A percentile compares a stretch with the other conserved stretches of the same genome.
phyloP scores from a whole-genome alignment of 768 basidiomycete genomes.

The Hydnomerulius pinastri region DNA sequence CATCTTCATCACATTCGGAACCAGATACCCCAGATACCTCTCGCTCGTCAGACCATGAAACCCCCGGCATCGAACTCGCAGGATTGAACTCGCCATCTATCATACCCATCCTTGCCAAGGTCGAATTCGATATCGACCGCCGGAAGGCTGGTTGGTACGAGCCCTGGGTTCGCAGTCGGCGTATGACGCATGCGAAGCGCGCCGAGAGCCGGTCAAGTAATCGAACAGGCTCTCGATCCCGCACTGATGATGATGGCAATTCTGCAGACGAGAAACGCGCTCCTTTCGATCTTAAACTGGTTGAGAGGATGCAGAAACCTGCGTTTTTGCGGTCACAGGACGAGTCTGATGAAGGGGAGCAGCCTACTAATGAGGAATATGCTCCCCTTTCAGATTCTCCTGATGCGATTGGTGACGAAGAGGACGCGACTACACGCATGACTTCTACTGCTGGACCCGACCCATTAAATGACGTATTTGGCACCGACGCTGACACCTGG shows the following conservation, averaged over 20 bases:
- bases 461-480: constrained; percentile 63
- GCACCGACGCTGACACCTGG: constrained; percentile 67
- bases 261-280: constrained; percentile 33
- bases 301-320: constrained; percentile 47
- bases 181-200: constrained; percentile 61
- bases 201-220: constrained; percentile 42
- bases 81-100: constrained; percentile 64
- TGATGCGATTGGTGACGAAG: constrained; percentile 33
- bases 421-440: constrained; percentile 38
- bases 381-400: constrained; percentile 29
- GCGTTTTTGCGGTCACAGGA: constrained; percentile 30
- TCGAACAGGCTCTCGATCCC: constrained; percentile 24
- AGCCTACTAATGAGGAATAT: constrained; percentile 27
- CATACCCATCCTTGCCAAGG: constrained; percentile 86
- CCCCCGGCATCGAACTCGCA: constrained; percentile 60
- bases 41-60: constrained; percentile 36
- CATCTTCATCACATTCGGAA: constrained; percentile 44
- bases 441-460: constrained; percentile 40
- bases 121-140: constrained; percentile 92
- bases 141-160: constrained; percentile 82
- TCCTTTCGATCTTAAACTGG: constrained; percentile 53
- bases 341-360: constrained; percentile 30
- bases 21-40: constrained; percentile 61
- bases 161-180: constrained; percentile 74
- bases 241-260: constrained; percentile 21